Evolutionary conservation across 1,139 yeast species (phyloP).

Genomic region (Magnusiomyces suaveolens): DNA sequence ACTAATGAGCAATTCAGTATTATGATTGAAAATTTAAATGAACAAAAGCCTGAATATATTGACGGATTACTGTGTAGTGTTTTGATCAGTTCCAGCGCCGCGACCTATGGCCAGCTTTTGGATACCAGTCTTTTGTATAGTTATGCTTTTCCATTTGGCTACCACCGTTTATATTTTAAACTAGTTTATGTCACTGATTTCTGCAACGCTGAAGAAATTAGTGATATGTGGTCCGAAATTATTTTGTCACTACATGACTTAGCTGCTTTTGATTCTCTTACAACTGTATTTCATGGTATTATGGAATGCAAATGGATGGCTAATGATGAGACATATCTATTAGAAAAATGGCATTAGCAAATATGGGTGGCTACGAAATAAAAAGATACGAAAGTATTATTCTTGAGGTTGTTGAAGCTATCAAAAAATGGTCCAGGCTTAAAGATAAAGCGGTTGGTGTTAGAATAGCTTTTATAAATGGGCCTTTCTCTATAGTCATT

Average conservation of each 20-base stretch:
- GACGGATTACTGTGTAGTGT: neutral
- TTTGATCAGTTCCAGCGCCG: neutral
- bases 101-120: slow-evolving; percentile 47
- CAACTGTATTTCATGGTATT: slow-evolving; percentile 55
- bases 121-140: slow-evolving; percentile 72
- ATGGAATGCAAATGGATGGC: slow-evolving; percentile 39
- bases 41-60: neutral
- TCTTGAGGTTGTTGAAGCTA: neutral
- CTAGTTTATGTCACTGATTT: slow-evolving; percentile 74
- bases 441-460: neutral
- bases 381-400: neutral
- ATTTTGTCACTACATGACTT: slow-evolving; percentile 23
- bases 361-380: neutral
- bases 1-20: slow-evolving; percentile 33
- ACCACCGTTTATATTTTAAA: slow-evolving; percentile 67
- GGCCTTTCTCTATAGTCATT: too few relatives aligned
- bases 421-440: neutral
- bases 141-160: slow-evolving; percentile 84
- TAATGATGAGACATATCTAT: slow-evolving; percentile 23
- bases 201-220: slow-evolving; percentile 33
- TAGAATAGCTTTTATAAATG: neutral
- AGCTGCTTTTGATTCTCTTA: slow-evolving; percentile 49
- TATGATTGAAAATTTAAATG: slow-evolving; percentile 41
- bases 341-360: slow-evolving; percentile 21
- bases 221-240: slow-evolving; percentile 32